phyloP scores from a whole-genome alignment of 2,329 filamentous ascomycete species.

The Botrytis pseudocinerea region DNA sequence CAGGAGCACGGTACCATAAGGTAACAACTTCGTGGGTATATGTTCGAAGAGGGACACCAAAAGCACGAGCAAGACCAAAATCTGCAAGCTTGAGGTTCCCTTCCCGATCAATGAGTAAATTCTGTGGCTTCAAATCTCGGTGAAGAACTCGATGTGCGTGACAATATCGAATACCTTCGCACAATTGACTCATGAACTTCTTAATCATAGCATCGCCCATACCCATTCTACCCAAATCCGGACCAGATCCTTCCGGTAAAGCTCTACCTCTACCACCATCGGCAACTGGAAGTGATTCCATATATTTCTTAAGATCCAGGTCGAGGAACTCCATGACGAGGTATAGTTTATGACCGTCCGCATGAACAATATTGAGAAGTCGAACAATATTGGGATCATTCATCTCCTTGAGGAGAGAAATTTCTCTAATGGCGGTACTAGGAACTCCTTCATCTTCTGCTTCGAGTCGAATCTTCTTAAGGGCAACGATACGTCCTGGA shows the following conservation, averaged over 20 bases:
- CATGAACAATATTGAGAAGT: constrained; percentile 88
- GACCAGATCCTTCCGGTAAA: constrained; percentile 72
- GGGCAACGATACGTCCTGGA: constrained; percentile 79
- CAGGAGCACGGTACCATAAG: constrained; percentile 87
- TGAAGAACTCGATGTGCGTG: constrained; percentile 86
- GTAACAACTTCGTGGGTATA: constrained; percentile 97
- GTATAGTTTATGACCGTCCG: constrained; percentile 92
- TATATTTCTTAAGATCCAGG: constrained; percentile 91
- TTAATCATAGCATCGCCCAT: constrained; percentile 81
- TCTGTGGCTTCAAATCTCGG: constrained; percentile 88
- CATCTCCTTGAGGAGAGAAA: constrained; percentile 93
- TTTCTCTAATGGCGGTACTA: constrained; percentile 90
- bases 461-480: constrained; percentile 95
- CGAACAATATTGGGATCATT: constrained; percentile 86
- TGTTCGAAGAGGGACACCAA: constrained; percentile 85
- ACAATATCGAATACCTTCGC: constrained; percentile 82
- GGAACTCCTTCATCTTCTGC: constrained; percentile 94
- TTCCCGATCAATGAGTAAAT: constrained; percentile 80
- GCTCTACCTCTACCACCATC: constrained; percentile 85
- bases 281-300: constrained; percentile 83
- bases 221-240: constrained; percentile 65
- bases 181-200: constrained; percentile 89
- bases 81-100: constrained; percentile 89
- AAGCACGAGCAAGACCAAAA: constrained; percentile 86
- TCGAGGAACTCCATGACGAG: constrained; percentile 92